Evolutionary conservation across 1,139 yeast species (phyloP).

Genomic region (Saccharomyces hybrid): DNA sequence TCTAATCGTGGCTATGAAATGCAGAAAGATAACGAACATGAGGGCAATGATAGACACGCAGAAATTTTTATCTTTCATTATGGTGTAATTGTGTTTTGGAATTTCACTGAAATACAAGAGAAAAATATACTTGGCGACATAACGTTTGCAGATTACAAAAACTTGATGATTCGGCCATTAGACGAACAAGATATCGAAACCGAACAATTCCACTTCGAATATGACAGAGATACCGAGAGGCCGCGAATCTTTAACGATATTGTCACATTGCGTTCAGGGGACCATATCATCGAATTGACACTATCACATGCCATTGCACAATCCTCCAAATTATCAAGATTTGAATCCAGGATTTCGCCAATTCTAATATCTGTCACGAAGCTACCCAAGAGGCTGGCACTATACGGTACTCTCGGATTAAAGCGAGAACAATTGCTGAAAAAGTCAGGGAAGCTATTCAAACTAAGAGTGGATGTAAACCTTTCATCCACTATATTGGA

Average conservation of each 20-base stretch:
- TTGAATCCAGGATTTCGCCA: slow-evolving; percentile 85
- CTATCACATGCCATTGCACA: slow-evolving; percentile 97
- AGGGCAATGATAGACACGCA: slow-evolving; percentile 54
- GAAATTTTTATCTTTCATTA: slow-evolving; percentile 85
- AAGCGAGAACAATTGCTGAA: slow-evolving; percentile 71
- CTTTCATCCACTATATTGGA: slow-evolving; percentile 86
- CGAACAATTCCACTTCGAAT: slow-evolving; percentile 90
- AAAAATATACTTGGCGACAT: slow-evolving; percentile 88
- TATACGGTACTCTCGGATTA: slow-evolving; percentile 79
- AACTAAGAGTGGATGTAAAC: slow-evolving; percentile 86
- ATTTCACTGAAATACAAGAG: slow-evolving; percentile 85
- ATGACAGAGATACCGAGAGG: slow-evolving; percentile 68
- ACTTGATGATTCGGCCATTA: slow-evolving; percentile 62
- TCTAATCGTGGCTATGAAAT: neutral
- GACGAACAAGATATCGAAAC: slow-evolving; percentile 89
- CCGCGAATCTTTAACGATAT: slow-evolving; percentile 92
- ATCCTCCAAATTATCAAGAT: slow-evolving; percentile 81
- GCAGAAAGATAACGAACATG: neutral
- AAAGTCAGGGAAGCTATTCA: slow-evolving; percentile 84
- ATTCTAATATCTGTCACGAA: slow-evolving; percentile 77
- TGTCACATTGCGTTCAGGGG: slow-evolving; percentile 84
- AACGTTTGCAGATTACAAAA: slow-evolving; percentile 46
- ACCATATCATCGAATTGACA: slow-evolving; percentile 83
- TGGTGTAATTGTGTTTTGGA: slow-evolving; percentile 97
- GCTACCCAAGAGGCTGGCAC: slow-evolving; percentile 80